A percentile compares a stretch with the other conserved stretches of the same genome.
phyloP scores from a whole-genome alignment of 345 rosid species.

The Aquilaria yunnanensis region DNA sequence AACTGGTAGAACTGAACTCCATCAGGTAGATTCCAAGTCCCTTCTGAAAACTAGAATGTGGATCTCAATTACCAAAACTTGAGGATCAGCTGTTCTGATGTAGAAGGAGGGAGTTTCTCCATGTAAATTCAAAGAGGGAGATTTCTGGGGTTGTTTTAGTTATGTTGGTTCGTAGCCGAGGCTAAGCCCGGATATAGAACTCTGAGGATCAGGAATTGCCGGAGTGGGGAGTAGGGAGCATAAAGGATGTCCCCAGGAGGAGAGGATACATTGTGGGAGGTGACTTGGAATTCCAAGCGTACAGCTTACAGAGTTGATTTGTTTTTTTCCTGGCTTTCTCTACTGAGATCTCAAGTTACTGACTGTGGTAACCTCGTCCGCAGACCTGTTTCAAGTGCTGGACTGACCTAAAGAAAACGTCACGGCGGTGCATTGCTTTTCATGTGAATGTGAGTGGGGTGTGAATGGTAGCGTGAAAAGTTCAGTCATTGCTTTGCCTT shows the following conservation, averaged over 20 bases:
- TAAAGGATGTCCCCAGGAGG: slow-evolving; percentile 32
- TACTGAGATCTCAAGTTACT: neutral
- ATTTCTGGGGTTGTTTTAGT: neutral
- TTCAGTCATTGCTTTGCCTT: too few relatives aligned
- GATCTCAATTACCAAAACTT: slow-evolving; percentile 34
- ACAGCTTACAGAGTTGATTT: slow-evolving; percentile 41
- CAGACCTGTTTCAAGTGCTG: too few relatives aligned
- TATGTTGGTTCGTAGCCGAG: slow-evolving; percentile 3
- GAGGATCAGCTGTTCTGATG: slow-evolving; percentile 20
- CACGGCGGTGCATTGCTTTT: slow-evolving; percentile 8
- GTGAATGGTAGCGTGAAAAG: slow-evolving; percentile 3
- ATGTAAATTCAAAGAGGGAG: slow-evolving; percentile 35
- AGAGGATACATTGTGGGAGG: slow-evolving; percentile 25
- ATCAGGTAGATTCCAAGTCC: neutral
- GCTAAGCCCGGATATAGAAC: too few relatives aligned
- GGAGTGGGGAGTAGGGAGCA: slow-evolving; percentile 15
- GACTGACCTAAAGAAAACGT: too few relatives aligned
- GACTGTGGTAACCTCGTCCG: too few relatives aligned
- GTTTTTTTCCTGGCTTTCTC: slow-evolving; percentile 16
- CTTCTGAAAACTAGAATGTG: neutral
- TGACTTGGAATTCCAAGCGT: slow-evolving; percentile 34
- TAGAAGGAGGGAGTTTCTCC: neutral
- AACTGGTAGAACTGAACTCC: neutral
- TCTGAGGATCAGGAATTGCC: too few relatives aligned
- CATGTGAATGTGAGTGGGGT: neutral